Conservation (phyloP, 2,329 filamentous ascomycete genomes). For the Aspergillus spinulosporus region DNA sequence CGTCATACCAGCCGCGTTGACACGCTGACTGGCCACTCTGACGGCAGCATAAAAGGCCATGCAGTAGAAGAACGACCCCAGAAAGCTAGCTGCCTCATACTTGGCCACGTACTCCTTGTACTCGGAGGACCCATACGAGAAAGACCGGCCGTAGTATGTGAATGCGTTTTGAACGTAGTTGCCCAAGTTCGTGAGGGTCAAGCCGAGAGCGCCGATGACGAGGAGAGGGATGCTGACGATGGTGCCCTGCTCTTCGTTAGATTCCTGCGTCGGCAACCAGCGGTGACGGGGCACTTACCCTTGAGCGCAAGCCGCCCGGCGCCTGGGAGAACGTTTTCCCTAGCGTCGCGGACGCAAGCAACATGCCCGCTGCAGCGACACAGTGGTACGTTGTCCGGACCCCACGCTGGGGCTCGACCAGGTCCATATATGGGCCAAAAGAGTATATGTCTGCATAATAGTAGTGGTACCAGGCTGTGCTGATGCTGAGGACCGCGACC, state of each 20-base stretch:
- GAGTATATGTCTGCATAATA: background rate
- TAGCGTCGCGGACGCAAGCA: background rate
- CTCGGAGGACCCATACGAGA: no score
- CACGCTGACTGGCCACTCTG: background rate
- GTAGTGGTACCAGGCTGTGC: background rate
- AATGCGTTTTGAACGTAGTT: background rate
- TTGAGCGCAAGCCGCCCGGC: background rate
- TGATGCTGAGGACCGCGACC: background rate
- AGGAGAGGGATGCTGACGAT: background rate
- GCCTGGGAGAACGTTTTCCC: background rate
- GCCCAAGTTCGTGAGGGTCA: background rate
- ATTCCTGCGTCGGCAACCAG: background rate
- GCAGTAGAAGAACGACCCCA: constrained; percentile 1
- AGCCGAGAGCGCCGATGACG: background rate
- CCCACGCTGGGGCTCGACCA: background rate
- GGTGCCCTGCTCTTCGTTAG: background rate
- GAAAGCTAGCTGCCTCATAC: background rate
- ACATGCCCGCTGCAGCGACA: background rate
- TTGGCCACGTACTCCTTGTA: background rate
- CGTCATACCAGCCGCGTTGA: background rate
- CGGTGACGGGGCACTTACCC: background rate
- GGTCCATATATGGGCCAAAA: background rate
- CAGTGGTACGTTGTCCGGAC: background rate
- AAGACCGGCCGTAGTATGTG: background rate
- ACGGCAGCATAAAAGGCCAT: background rate